Evolutionary conservation across 495 filamentous ascomycete genomes (phyloP).

Genomic region (Podospora conica): DNA sequence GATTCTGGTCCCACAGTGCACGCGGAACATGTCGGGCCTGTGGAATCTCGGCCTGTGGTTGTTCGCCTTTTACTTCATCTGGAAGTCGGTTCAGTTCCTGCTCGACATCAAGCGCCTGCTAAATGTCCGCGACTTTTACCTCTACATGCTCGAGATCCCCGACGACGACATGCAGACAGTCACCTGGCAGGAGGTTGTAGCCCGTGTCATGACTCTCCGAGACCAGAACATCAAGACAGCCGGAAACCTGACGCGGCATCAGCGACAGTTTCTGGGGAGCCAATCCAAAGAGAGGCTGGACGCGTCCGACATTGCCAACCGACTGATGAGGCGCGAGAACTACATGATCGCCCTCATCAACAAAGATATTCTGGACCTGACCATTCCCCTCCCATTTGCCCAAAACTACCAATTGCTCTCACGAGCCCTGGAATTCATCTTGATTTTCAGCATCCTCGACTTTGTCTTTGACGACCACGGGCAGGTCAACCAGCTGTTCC

Average conservation of each 20-base stretch:
- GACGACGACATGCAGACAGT: conserved; percentile 94
- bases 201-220: conserved; percentile 76
- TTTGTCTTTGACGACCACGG: conserved; percentile 86
- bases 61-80: conserved; percentile 82
- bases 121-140: conserved; percentile 83
- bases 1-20: conserved; percentile 76
- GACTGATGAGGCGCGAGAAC: conserved; percentile 93
- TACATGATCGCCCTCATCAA: conserved; percentile 95
- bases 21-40: conserved; percentile 73
- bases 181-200: conserved; percentile 91
- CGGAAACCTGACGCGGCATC: conserved; percentile 45
- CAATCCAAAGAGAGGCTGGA: conserved; percentile 95
- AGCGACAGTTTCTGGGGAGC: conserved; percentile 64
- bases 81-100: conserved; percentile 66
- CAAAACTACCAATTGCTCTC: conserved; percentile 73
- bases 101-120: conserved; percentile 68
- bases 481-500: conserved; percentile 73
- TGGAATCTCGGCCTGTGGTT: conserved; percentile 79
- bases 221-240: conserved; percentile 84
- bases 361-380: conserved; percentile 86
- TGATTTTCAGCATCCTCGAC: conserved; percentile 83
- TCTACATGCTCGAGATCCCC: conserved; percentile 76
- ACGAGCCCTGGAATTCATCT: conserved; percentile 75
- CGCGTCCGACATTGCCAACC: conserved; percentile 94
- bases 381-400: conserved; percentile 78